Evolutionary conservation across 2,329 filamentous ascomycete genomes (phyloP), one percentile per base, ranked within the genome.

Genomic region (Fusarium sp.): DNA sequence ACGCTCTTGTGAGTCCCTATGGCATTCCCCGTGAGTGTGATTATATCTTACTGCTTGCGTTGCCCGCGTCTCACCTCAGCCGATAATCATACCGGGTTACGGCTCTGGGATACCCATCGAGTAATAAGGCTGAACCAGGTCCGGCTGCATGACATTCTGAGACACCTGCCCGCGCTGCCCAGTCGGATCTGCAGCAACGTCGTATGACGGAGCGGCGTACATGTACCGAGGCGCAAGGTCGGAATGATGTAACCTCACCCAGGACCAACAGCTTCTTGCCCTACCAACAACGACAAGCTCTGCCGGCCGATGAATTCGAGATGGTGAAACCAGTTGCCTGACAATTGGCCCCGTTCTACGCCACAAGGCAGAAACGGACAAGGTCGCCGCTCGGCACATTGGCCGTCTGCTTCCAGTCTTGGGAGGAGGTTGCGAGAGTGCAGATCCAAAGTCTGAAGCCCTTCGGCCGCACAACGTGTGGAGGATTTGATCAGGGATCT

Each of bases 251-350:
- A 61, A 68, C 62, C 37, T 13, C 34, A 60, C 31, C 4, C 31
- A 43, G 27, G 56, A 34, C 28, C 51, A 50, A 52, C 59, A 31
- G 47, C 51, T 36, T 34, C 31, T 34, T 12, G 8, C 12, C 12
- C 31, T 34, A 9, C 12, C 31, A 9, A 9, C 5, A 23, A 23
- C 31, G 41, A 39, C 43, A 34, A 52, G 8, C 6, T 6, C 47
- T 58, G 60, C 73, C 74, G 60, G 72, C 68, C 44, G 51, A 62
- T 18, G 23, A 43, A 23, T 12, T 34, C 28, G 18, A 70, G 60
- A 76, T 66, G 69, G 71, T 72, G 71, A 67, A 66, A 73, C 66
- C 11, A 68, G 61, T 56, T 62, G 61, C 62, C 67, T 72, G 16
- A 67, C 68, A 15, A 54, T 70, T n/a, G 62, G 48, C 9, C 48